phyloP scores from a whole-genome alignment of 1,139 yeast species.

The Blastobotrys proliferans region DNA sequence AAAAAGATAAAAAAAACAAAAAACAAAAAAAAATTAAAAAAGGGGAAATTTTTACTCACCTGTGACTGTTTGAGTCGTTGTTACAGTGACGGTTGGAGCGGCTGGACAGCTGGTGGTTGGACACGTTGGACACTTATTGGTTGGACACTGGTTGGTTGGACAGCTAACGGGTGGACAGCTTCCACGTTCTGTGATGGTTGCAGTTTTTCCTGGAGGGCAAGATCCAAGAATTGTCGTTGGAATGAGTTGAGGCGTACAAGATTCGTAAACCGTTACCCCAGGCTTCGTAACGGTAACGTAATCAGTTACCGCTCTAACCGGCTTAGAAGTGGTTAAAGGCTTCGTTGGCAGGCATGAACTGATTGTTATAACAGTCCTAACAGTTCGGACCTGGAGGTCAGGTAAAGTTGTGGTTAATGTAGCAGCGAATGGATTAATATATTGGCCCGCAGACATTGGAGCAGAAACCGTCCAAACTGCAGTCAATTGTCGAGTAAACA shows the following conservation, averaged over 20 bases:
- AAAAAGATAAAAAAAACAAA: neutral
- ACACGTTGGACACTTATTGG: neutral
- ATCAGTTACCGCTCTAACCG: conserved; percentile 18
- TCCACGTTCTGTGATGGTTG: conserved; percentile 16
- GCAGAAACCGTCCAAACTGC: conserved; percentile 31
- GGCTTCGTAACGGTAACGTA: conserved; percentile 14
- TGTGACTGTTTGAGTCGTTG: conserved; percentile 13
- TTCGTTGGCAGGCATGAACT: conserved; percentile 17
- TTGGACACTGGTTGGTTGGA: conserved; percentile 6
- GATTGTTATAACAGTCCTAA: conserved; percentile 22
- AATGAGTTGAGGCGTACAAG: conserved; percentile 14
- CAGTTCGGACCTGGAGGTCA: conserved; percentile 16
- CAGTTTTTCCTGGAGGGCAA: conserved; percentile 7
- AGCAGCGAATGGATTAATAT: conserved; percentile 27
- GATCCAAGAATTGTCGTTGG: conserved; percentile 15
- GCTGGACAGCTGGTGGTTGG: conserved; percentile 1
- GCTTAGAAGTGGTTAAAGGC: conserved; percentile 10
- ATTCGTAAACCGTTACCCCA: conserved; percentile 12
- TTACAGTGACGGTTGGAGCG: conserved; percentile 14
- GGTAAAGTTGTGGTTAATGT: conserved; percentile 28
- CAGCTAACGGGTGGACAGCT: conserved; percentile 9
- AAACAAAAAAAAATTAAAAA: neutral
- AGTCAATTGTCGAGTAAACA: conserved; percentile 16
- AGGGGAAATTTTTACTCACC: neutral
- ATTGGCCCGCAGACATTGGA: conserved; percentile 23